Evolutionary conservation across 257 asterid genomes (phyloP).

Genomic region (Gentiana straminea): DNA sequence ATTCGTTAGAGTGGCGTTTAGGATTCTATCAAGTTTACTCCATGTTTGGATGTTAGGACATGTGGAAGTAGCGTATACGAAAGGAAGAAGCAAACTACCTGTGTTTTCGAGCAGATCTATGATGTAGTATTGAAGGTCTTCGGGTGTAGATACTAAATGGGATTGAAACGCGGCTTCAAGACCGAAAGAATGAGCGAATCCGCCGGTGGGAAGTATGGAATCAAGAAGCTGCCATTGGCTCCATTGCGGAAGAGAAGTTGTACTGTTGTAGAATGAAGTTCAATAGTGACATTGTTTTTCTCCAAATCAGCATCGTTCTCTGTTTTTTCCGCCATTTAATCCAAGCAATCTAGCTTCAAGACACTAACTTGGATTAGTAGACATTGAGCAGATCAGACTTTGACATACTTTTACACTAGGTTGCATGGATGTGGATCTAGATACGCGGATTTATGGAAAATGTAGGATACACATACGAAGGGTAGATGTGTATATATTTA

Average conservation of each 20-base stretch:
- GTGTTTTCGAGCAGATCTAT: slow-evolving; percentile 63
- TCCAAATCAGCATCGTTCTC: slow-evolving; percentile 7
- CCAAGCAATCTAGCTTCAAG: not conserved
- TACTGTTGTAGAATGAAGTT: slow-evolving; percentile 1
- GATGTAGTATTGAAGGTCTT: slow-evolving; percentile 42
- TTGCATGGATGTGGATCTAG: no score
- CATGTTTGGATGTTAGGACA: no score
- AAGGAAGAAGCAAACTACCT: slow-evolving; percentile 85
- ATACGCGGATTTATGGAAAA: no score
- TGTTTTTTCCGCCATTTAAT: slow-evolving; percentile 7
- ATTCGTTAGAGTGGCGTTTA: slow-evolving; percentile 67
- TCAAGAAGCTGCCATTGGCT: slow-evolving; percentile 90
- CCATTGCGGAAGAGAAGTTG: slow-evolving; percentile 43
- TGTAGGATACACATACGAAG: no score
- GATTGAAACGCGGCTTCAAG: slow-evolving; percentile 88
- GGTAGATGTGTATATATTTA: no score
- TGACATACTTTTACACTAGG: no score
- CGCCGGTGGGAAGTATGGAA: slow-evolving; percentile 93
- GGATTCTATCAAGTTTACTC: no score
- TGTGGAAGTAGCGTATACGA: slow-evolving; percentile 14
- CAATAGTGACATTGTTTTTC: slow-evolving; percentile 10
- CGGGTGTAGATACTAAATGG: slow-evolving; percentile 37
- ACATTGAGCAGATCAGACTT: no score
- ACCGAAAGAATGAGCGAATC: slow-evolving; percentile 94
- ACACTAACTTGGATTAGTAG: not conserved